Base-by-base conservation (phyloP, 1,139 yeast genomes). In the Geotrichum phurueaensis region DNA sequence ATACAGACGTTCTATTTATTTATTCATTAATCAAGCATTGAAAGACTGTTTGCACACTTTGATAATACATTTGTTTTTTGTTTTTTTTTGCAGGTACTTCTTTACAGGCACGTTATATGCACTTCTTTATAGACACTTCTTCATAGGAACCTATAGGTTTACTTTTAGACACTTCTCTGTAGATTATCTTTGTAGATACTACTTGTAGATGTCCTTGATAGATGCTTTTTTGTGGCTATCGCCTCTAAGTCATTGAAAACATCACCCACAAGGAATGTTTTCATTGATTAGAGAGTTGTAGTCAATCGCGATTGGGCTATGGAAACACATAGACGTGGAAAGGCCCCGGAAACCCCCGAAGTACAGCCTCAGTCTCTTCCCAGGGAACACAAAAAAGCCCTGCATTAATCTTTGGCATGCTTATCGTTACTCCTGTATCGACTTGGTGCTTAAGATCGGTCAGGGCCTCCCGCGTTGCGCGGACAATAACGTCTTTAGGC, bases 361-460 rank as follows among this genome's bases (percentile, higher is more conserved):
- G 31, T 0, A 80, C 81, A 10, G 64, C 69, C 67, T 83, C 94
- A 0, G 96, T 88, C 7, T 79, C 67, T 39, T 77, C 80, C 96
- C 96, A 89, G 0, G 96, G 95, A 1, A 87, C 92, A 0, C 80
- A 81, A 71, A 89, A 89, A 6, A 89, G 79, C 0, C 1, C 33
- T 10, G 22, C 22, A 15, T 25, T 31, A 12, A 78, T 76, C 1
- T 77, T 67, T 66, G 84, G 86, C 2, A 70, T 72, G 20, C 61
- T 57, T 0, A 66, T 67, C 1, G 75, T 74, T 7, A 76, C 78
- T 36, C 74, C 72, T 25, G 71, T 67, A 67, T 87, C 83, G 54
- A 82, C 63, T 66, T 84, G 84, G 1, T 55, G 51, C 27, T 69
- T 66, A 62, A 87, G 70, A 67, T 84, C 82, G 0, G 63, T 59